Conservation (phyloP, 78 protist species). For the Speleostelium caveatum region DNA sequence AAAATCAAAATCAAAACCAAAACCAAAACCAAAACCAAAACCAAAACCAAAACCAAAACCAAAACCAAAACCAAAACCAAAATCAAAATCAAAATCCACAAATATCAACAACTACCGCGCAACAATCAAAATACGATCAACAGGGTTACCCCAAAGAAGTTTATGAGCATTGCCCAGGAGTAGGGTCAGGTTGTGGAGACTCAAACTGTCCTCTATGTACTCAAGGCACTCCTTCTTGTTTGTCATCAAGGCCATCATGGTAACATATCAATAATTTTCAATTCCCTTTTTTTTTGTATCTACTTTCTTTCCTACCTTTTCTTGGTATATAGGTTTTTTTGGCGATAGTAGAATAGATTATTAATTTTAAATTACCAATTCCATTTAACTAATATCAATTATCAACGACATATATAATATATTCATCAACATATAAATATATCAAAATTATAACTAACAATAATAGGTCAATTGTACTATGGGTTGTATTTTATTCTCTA, state of each 20-base stretch:
- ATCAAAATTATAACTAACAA: too few relatives aligned
- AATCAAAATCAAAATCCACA: background rate
- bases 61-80: background rate
- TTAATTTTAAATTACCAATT: too few relatives aligned
- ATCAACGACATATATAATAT: too few relatives aligned
- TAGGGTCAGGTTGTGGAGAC: conserved; percentile 45
- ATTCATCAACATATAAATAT: too few relatives aligned
- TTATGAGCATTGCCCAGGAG: conserved; percentile 42
- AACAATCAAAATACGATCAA: background rate
- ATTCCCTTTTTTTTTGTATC: too few relatives aligned
- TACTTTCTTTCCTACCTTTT: too few relatives aligned
- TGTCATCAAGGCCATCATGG: conserved; percentile 54
- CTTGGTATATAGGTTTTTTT: too few relatives aligned
- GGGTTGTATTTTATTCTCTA: conserved; percentile 69
- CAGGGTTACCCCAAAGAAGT: conserved; percentile 38
- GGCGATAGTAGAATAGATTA: too few relatives aligned
- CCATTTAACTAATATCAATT: too few relatives aligned
- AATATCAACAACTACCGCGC: background rate
- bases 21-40: background rate
- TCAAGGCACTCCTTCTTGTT: conserved; percentile 25
- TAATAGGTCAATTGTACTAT: conserved; percentile 63
- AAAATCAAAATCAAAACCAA: background rate
- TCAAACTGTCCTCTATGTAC: conserved; percentile 8
- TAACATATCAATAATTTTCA: too few relatives aligned
- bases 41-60: background rate